These are phyloP conservation scores for Ceratobasidium sp. DNA, from an alignment of 1,284 basidiomycete species.

Conservation along the genomic window DNA sequence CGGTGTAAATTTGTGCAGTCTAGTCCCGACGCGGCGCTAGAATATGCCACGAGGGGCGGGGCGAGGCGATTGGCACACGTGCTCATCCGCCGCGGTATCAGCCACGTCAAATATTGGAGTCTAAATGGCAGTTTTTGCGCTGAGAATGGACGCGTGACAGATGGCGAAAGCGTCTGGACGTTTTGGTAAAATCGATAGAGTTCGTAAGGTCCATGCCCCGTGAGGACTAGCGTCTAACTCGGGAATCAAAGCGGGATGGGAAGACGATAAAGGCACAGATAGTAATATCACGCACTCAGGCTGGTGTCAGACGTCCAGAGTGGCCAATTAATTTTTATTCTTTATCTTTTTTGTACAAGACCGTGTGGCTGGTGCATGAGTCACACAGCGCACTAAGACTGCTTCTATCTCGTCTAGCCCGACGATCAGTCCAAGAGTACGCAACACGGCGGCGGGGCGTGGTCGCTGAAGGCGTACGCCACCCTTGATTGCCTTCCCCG, in stretches of 20 bases:
- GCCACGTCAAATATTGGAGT: constrained; percentile 16
- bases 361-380: neutral
- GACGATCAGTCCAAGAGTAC: neutral
- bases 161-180: neutral
- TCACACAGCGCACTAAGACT: neutral
- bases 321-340: too few species aligned
- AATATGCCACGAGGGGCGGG: too few species aligned
- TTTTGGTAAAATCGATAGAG: constrained; percentile 15
- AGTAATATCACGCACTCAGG: neutral
- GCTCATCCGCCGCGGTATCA: neutral
- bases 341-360: too few species aligned
- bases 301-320: neutral
- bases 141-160: too few species aligned
- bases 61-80: constrained; percentile 27
- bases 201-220: constrained; percentile 13
- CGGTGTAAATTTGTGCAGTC: too few species aligned
- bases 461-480: neutral
- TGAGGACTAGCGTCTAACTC: constrained; percentile 34
- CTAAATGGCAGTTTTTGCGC: constrained; percentile 16
- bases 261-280: constrained; percentile 20
- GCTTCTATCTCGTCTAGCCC: neutral
- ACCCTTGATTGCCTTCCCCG: neutral
- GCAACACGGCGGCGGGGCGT: neutral
- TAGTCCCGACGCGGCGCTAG: too few species aligned
- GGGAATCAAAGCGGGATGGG: constrained; percentile 20